A percentile compares a stretch with the other conserved stretches of the same genome.
Conservation (phyloP, 306 rosid genomes). For the Vachellia pachyceras region DNA sequence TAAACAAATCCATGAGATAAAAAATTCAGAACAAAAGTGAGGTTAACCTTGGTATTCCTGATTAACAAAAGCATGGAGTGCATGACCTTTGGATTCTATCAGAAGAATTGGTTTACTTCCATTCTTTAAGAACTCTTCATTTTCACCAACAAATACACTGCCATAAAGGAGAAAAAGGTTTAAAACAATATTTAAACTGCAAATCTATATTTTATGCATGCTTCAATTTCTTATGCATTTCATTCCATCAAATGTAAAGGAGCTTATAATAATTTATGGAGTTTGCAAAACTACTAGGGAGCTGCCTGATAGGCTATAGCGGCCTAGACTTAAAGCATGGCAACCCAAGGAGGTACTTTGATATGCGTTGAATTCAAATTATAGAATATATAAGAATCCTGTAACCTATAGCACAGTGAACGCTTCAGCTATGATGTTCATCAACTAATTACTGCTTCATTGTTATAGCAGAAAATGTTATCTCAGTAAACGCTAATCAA, state of each 20-base stretch:
- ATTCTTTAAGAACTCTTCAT: slow-evolving; percentile 75
- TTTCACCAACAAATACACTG: slow-evolving; percentile 68
- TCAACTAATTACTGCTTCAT: neutral
- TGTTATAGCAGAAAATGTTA: neutral
- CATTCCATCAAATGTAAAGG: slow-evolving; percentile 15
- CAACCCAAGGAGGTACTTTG: neutral
- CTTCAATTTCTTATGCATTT: slow-evolving; percentile 22
- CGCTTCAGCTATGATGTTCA: slow-evolving; percentile 1
- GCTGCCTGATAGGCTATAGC: neutral
- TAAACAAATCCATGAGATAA: slow-evolving; percentile 24
- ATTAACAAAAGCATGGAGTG: slow-evolving; percentile 90
- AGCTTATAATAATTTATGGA: too few species aligned
- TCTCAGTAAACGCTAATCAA: slow-evolving; percentile 1
- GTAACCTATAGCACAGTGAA: neutral
- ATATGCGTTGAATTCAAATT: slow-evolving; percentile 12
- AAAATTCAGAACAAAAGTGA: slow-evolving; percentile 19
- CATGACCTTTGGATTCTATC: slow-evolving; percentile 88
- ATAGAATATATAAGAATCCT: slow-evolving; percentile 1
- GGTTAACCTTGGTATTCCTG: slow-evolving; percentile 74
- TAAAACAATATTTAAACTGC: slow-evolving; percentile 28
- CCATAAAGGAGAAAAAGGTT: slow-evolving; percentile 42
- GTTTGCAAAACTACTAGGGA: neutral
- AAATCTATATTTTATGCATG: slow-evolving; percentile 10
- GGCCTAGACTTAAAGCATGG: slow-evolving; percentile 11
- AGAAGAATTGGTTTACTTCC: slow-evolving; percentile 76